A percentile compares a stretch with the other conserved stretches of the same genome.
These are phyloP conservation scores for Uncinocarpus reesii DNA, from an alignment of 2,329 filamentous ascomycete genomes.

Conservation along the genomic window DNA sequence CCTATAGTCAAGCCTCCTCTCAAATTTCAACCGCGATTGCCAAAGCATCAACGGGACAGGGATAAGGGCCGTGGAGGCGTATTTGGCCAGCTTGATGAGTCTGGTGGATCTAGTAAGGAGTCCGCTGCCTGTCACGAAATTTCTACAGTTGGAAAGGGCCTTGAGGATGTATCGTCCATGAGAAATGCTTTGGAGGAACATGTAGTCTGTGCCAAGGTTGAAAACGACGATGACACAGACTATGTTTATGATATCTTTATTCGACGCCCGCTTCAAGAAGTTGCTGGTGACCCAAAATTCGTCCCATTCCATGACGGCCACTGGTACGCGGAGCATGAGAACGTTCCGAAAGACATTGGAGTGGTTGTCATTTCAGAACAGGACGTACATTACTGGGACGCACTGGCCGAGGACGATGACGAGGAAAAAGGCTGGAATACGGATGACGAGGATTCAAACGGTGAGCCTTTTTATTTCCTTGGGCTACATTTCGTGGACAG, in stretches of 20 bases:
- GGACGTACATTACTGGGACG: constrained; percentile 47
- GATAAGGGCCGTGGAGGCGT: background rate
- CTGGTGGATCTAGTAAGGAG: background rate
- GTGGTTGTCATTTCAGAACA: constrained; percentile 35
- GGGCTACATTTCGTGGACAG: background rate
- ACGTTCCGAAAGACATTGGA: constrained; percentile 29
- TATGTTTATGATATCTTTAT: constrained; percentile 56
- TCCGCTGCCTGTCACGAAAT: background rate
- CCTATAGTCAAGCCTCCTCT: constrained; percentile 23
- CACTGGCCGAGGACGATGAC: constrained; percentile 43
- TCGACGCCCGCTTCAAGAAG: constrained; percentile 36
- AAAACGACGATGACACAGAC: constrained; percentile 36
- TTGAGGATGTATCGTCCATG: constrained; percentile 7
- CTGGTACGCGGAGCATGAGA: constrained; percentile 8
- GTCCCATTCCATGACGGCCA: constrained; percentile 12
- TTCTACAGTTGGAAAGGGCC: background rate
- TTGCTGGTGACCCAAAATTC: constrained; percentile 13
- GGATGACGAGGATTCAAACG: constrained; percentile 55
- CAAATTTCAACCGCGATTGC: constrained; percentile 31
- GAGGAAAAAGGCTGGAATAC: constrained; percentile 47
- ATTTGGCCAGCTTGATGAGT: background rate
- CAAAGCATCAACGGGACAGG: constrained; percentile 15
- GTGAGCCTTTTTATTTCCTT: constrained; percentile 23
- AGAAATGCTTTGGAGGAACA: constrained; percentile 6
- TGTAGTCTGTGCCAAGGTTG: background rate